Base-by-base conservation (phyloP, 2,329 filamentous ascomycete genomes). In the Dactylellina sp. region DNA sequence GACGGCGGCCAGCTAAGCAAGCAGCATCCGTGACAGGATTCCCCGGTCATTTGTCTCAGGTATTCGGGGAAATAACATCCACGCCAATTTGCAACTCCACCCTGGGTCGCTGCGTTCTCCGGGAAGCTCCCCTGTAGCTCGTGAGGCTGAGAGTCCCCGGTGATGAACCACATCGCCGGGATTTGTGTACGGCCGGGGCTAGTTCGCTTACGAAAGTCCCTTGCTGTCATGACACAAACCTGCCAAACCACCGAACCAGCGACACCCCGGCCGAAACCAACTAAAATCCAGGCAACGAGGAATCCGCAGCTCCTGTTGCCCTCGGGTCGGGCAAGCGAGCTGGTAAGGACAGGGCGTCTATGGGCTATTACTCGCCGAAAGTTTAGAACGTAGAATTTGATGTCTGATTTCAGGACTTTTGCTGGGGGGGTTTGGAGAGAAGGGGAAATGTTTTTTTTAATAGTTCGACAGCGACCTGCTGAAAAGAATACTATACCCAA, bases 231-330 rank as follows among this genome's bases (percentile, higher is more conserved):
- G 70, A 66, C 70, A 74, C 70, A 74, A 74, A 74, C 61, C 61
- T 66, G 70, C 70, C 61, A 74, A 57, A 72, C 20, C 37, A 61
- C 60, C 57, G 57, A 71, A 61, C 60, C 68, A 72, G 61, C 44
- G 53, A 61, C 60, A 74, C 52, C 70, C 70, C 53, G 56, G 70
- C 70, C 70, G 70, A 74, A 74, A 74, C 70, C 70, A 60, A 74
- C 70, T 74, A 65, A 66, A 66, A 74, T 74, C 56, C 70, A 74
- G 70, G 70, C 70, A 66, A 60, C 70, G 44, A 57, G 25, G 20
- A 52, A 53, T 56, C 40, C 47, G 40, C 70, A 74, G 61, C 61
- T 74, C 61, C 70, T 74, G 28, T 61, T 35, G 40, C 32, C 50
- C 61, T 74, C 61, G 70, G 70, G 61, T 66, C 56, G 47, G 61